Evolutionary conservation across 2,329 filamentous ascomycete species (phyloP).

Genomic region (Penicillium sclerotigenum): DNA sequence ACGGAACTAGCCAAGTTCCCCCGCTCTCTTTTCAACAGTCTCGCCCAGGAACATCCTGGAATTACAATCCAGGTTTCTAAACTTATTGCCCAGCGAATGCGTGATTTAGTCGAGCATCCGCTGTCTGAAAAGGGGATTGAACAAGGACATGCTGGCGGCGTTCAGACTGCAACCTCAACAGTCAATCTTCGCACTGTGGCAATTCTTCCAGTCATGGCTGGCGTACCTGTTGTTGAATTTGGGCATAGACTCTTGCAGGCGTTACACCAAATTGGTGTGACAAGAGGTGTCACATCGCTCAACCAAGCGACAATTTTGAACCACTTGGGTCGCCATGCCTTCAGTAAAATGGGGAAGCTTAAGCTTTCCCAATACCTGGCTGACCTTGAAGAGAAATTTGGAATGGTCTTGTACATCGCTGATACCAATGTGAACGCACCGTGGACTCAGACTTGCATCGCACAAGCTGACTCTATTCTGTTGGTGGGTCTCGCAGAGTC

Average conservation of each 20-base stretch:
- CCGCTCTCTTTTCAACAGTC: slow-evolving; percentile 92
- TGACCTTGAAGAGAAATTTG: slow-evolving; percentile 95
- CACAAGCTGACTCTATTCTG: slow-evolving; percentile 92
- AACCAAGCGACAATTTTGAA: slow-evolving; percentile 93
- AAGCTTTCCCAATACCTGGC: slow-evolving; percentile 95
- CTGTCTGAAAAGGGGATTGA: slow-evolving; percentile 65
- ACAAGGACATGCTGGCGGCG: slow-evolving; percentile 51
- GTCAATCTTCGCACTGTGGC: slow-evolving; percentile 91
- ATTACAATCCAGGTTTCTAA: slow-evolving; percentile 99
- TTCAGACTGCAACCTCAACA: slow-evolving; percentile 67
- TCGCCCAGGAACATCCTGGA: slow-evolving; percentile 93
- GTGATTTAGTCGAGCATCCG: slow-evolving; percentile 79
- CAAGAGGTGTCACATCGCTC: slow-evolving; percentile 84
- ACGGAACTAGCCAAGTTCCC: slow-evolving; percentile 96
- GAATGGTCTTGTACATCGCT: slow-evolving; percentile 90
- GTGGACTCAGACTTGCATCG: slow-evolving; percentile 97
- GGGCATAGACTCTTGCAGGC: slow-evolving; percentile 84
- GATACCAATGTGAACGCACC: slow-evolving; percentile 96
- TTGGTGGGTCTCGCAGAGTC: slow-evolving; percentile 87
- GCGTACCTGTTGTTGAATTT: slow-evolving; percentile 93
- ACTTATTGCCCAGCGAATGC: slow-evolving; percentile 94
- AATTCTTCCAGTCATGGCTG: slow-evolving; percentile 82
- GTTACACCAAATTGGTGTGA: slow-evolving; percentile 80
- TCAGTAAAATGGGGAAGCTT: slow-evolving; percentile 94
- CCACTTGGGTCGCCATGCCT: slow-evolving; percentile 91